These are phyloP conservation scores for Tetracladium maxilliforme DNA, from an alignment of 2,329 filamentous ascomycete genomes.

Conservation along the genomic window DNA sequence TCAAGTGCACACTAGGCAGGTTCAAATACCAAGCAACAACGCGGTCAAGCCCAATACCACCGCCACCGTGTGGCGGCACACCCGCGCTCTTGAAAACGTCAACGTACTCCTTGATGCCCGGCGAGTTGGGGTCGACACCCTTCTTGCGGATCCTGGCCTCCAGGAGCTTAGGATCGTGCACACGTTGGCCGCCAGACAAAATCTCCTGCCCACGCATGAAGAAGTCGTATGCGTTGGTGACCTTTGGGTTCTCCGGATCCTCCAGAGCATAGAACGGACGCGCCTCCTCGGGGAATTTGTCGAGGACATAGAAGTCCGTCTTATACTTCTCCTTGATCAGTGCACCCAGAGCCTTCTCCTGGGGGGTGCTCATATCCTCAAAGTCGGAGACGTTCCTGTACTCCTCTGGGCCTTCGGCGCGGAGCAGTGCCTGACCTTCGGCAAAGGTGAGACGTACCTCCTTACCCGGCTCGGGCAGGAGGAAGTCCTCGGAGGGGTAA, in stretches of 20 bases:
- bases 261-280: slow-evolving; percentile 89
- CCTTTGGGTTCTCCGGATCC: slow-evolving; percentile 47
- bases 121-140: slow-evolving; percentile 62
- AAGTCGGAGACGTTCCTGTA: slow-evolving; percentile 55
- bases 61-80: slow-evolving; percentile 80
- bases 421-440: slow-evolving; percentile 63
- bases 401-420: slow-evolving; percentile 56
- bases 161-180: slow-evolving; percentile 65
- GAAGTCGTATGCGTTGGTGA: slow-evolving; percentile 63
- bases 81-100: slow-evolving; percentile 69
- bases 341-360: slow-evolving; percentile 79
- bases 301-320: slow-evolving; percentile 92
- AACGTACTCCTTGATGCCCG: slow-evolving; percentile 80
- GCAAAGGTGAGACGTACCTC: slow-evolving; percentile 65
- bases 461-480: slow-evolving; percentile 59
- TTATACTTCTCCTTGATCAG: slow-evolving; percentile 79
- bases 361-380: slow-evolving; percentile 67
- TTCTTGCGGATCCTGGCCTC: slow-evolving; percentile 63
- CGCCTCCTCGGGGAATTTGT: slow-evolving; percentile 85
- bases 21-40: slow-evolving; percentile 56
- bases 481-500: slow-evolving; percentile 66
- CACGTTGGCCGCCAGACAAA: slow-evolving; percentile 80
- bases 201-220: slow-evolving; percentile 92
- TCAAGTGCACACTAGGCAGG: slow-evolving; percentile 42
- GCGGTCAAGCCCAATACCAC: slow-evolving; percentile 79